These are phyloP conservation scores for Symmetrospora coprosmae DNA, from an alignment of 768 basidiomycete species.

Conservation along the genomic window DNA sequence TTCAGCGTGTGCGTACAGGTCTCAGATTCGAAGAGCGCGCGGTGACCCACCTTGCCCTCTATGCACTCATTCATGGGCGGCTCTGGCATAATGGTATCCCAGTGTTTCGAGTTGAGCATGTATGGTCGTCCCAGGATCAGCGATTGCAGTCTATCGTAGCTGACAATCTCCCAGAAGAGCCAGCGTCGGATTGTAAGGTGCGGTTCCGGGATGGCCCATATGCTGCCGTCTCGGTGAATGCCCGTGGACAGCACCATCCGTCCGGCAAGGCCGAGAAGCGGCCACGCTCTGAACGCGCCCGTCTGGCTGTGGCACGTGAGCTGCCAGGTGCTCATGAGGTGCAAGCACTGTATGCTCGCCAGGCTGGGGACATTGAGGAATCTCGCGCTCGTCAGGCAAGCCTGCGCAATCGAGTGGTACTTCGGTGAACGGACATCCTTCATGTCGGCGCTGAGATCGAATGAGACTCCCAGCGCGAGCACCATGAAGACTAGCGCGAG, in stretches of 20 bases:
- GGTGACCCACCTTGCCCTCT: slow-evolving; percentile 10
- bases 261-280: slow-evolving; percentile 14
- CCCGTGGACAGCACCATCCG: slow-evolving; percentile 14
- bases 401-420: slow-evolving; percentile 18
- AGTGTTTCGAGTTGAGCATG: slow-evolving; percentile 17
- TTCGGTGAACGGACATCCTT: not conserved
- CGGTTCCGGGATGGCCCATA: slow-evolving; percentile 17
- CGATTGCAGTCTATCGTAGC: slow-evolving; percentile 17
- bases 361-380: slow-evolving; percentile 18
- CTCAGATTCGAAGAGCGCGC: too few relatives aligned
- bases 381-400: slow-evolving; percentile 12
- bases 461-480: slow-evolving; percentile 5
- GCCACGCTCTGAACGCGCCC: slow-evolving; percentile 18
- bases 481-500: slow-evolving; percentile 13
- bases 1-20: too few relatives aligned
- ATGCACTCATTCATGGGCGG: not conserved
- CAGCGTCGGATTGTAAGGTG: slow-evolving; percentile 6
- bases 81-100: slow-evolving; percentile 15
- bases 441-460: slow-evolving; percentile 7
- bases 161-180: slow-evolving; percentile 16
- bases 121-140: slow-evolving; percentile 13
- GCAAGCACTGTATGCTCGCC: slow-evolving; percentile 9
- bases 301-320: slow-evolving; percentile 17
- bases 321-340: slow-evolving; percentile 22
- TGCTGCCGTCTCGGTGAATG: slow-evolving; percentile 18